Conservation (phyloP, 2,329 filamentous ascomycete species). For the Paecilomyces variotii region DNA sequence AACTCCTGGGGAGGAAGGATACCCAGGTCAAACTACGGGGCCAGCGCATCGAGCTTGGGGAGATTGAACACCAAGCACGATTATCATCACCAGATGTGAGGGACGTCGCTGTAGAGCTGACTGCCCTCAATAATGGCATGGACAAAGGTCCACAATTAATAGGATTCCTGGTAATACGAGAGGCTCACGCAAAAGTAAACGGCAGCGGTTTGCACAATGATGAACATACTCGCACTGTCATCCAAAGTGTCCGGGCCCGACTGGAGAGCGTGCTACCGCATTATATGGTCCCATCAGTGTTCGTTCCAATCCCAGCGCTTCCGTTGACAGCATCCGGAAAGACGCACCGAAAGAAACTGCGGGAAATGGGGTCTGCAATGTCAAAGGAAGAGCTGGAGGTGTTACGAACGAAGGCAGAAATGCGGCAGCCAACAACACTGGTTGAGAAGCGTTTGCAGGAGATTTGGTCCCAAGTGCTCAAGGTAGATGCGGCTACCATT, state of each 20-base stretch:
- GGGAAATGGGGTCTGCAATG: not conserved
- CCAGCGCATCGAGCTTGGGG: constrained; percentile 18
- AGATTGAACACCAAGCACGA: constrained; percentile 17
- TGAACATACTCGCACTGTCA: not conserved
- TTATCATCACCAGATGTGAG: not conserved
- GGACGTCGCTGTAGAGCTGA: not conserved
- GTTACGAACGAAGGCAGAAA: not conserved
- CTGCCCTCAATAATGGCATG: not conserved
- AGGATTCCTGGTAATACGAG: not conserved
- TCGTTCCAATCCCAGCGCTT: not conserved
- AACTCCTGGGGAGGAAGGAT: constrained; percentile 17
- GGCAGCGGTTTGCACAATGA: not conserved
- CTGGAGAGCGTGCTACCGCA: not conserved
- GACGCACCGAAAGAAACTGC: constrained; percentile 1
- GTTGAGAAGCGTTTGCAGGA: constrained; percentile 8
- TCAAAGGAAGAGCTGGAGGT: not conserved
- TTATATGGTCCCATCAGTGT: not conserved
- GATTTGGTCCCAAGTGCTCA: constrained; percentile 15
- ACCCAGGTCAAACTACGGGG: constrained; percentile 21
- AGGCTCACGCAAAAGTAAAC: not conserved
- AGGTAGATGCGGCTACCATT: constrained; percentile 10
- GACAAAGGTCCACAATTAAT: not conserved
- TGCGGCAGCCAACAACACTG: constrained; percentile 3
- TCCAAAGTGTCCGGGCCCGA: constrained; percentile 3
- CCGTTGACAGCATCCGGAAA: not conserved